Evolutionary conservation across 1,139 yeast genomes (phyloP), one percentile per base, ranked within the genome.

Genomic region (Torulaspora pretoriensis): DNA sequence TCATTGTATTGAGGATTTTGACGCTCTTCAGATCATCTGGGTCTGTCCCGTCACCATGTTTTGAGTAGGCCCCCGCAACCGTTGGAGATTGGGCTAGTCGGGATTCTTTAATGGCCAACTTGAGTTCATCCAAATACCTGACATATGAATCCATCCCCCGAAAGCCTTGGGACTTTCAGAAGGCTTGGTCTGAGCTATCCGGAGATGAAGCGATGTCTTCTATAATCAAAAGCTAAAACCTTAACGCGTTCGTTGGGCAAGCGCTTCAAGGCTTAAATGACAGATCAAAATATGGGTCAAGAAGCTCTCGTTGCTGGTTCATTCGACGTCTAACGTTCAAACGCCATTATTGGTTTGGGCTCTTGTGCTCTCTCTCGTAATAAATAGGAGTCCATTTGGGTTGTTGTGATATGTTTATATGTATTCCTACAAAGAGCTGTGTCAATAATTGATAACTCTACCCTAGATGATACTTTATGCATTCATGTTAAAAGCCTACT

Each of bases 61-160:
- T 35, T n/a, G 45, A 19, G 38, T 23, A 8, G 28, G 31, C 23
- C 23, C 19, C 23, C 27, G 29, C 14, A 14, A n/a, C 32, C 8
- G 32, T 19, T 14, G 17, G n/a, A 14, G 32, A 14, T 10, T 29
- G 32, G 10, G 16, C n/a, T 43, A 35, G 8, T 8, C 52, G 38
- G 8, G 55, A 53, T 14, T 53, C 60, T 34, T 47, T 52, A 16
- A 61, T 53, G 10, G 64, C 63, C 31, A 49, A 38, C 19, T 56
- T 55, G 28, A 62, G 44, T 37, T 62, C 67, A 40, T 61, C 64
- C 24, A 62, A 39, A 42, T 61, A 62, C 40, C 53, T 53, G 28
- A 55, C 50, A 34, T 59, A 57, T 12, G 59, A 45, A 19, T 59
- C 63, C 63, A 59, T 59, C 14, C 29, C 42, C 32, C n/a, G 28